Conservation (phyloP, 2,329 filamentous ascomycete species). For the Ophiognomonia clavigignenti-juglandacearum region DNA sequence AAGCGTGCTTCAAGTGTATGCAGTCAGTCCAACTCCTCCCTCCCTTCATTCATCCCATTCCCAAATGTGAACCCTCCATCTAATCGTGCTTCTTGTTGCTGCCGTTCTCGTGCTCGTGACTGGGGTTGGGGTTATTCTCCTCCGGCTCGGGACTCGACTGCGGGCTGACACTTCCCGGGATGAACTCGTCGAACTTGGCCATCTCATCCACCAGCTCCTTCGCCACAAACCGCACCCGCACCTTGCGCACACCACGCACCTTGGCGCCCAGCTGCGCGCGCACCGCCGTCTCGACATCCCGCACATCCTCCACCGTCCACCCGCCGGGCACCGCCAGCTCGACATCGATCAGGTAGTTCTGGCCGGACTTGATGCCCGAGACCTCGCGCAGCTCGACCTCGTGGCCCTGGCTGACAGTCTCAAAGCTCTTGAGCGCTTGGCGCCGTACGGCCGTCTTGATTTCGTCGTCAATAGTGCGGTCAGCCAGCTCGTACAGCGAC, state of each 20-base stretch:
- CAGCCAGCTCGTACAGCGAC: conserved; percentile 83
- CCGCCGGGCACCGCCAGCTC: conserved; percentile 73
- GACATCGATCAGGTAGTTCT: conserved; percentile 91
- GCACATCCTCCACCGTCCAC: conserved; percentile 70
- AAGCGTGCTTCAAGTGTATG: background rate
- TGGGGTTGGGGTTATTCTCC: conserved; percentile 39
- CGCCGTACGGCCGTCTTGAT: conserved; percentile 67
- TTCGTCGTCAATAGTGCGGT: conserved; percentile 82
- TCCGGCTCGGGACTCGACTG: conserved; percentile 57
- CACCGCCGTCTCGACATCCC: conserved; percentile 67
- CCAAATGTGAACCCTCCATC: background rate
- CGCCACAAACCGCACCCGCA: conserved; percentile 79
- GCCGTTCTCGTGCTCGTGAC: conserved; percentile 35
- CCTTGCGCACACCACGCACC: conserved; percentile 76
- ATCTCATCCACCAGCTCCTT: conserved; percentile 51
- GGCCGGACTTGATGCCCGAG: conserved; percentile 89
- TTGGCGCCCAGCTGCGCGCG: conserved; percentile 68
- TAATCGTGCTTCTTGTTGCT: conserved; percentile 23
- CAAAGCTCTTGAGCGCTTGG: conserved; percentile 57
- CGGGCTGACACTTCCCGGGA: conserved; percentile 56
- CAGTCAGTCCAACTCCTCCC: too few relatives aligned
- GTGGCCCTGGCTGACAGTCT: conserved; percentile 45
- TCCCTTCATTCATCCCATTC: background rate
- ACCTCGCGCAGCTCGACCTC: conserved; percentile 70
- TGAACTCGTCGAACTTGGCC: conserved; percentile 73